These are phyloP conservation scores for Prillingera fragicola DNA, from an alignment of 1,284 basidiomycete species.

Conservation along the genomic window DNA sequence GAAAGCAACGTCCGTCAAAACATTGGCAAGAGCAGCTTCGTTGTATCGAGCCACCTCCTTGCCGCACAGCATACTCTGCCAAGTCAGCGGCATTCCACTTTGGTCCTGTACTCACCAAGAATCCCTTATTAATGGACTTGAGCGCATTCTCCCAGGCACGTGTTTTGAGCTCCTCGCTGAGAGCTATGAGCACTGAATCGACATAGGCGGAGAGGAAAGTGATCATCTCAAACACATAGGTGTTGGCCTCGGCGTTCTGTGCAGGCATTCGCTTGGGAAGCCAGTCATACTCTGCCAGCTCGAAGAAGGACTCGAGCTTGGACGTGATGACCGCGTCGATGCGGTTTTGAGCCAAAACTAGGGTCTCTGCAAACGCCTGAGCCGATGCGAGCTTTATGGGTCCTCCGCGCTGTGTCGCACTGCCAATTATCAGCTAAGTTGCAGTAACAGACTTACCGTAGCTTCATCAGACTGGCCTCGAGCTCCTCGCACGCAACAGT, in stretches of 20 bases:
- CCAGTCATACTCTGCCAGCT: constrained; percentile 92
- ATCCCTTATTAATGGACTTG: constrained; percentile 72
- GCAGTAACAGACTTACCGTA: constrained; percentile 52
- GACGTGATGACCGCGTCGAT: constrained; percentile 79
- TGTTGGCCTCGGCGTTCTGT: constrained; percentile 63
- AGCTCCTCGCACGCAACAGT: constrained; percentile 78
- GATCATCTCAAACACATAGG: constrained; percentile 87
- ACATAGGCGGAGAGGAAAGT: constrained; percentile 96
- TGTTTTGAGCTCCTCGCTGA: constrained; percentile 70
- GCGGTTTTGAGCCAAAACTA: constrained; percentile 66
- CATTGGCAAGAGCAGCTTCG: constrained; percentile 77
- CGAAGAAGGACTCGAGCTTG: constrained; percentile 96
- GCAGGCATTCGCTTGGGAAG: constrained; percentile 53
- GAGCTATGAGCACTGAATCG: constrained; percentile 78
- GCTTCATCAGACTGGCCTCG: constrained; percentile 74
- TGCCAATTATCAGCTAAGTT: constrained; percentile 30
- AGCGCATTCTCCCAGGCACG: constrained; percentile 82
- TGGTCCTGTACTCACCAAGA: constrained; percentile 58
- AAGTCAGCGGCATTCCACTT: neutral
- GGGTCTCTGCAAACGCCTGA: constrained; percentile 59
- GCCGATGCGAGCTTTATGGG: constrained; percentile 51
- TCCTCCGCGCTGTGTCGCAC: constrained; percentile 76
- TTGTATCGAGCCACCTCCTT: constrained; percentile 71
- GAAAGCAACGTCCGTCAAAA: constrained; percentile 76
- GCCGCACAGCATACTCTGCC: constrained; percentile 37